Percentiles rank a stretch among this genome's conserved stretches.
Evolutionary conservation across 345 rosid genomes (phyloP).

Genomic region (Reutealis trisperma): DNA sequence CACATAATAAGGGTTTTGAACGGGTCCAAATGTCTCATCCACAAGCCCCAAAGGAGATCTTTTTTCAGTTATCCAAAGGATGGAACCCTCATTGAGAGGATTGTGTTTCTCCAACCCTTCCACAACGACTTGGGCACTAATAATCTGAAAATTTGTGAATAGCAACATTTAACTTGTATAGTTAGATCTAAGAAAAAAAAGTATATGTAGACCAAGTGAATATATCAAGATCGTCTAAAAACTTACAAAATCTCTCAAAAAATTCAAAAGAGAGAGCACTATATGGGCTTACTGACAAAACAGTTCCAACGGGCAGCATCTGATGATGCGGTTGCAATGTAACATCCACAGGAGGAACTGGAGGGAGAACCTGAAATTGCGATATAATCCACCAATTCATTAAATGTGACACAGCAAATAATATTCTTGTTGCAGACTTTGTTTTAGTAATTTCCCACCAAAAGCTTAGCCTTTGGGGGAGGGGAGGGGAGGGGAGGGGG

Average conservation of each 20-base stretch:
- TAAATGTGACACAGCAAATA: background rate
- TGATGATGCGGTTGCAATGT: conserved; percentile 64
- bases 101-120: conserved; percentile 79
- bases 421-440: background rate
- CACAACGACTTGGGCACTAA: conserved; percentile 76
- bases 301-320: conserved; percentile 74
- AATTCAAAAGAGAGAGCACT: too few species aligned
- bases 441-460: background rate
- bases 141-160: conserved; percentile 43
- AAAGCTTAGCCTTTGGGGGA: background rate
- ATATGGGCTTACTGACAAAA: conserved; percentile 66
- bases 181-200: background rate
- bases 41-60: conserved; percentile 71
- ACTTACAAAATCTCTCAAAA: background rate
- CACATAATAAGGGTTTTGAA: conserved; percentile 75
- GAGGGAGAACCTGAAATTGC: conserved; percentile 66
- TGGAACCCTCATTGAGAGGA: conserved; percentile 84
- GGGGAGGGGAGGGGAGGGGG: too few species aligned
- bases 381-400: background rate
- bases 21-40: conserved; percentile 97
- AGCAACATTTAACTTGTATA: background rate
- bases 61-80: conserved; percentile 75
- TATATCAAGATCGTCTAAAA: background rate
- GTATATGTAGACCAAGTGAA: background rate
- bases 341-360: conserved; percentile 69